phyloP scores from a whole-genome alignment of 495 filamentous ascomycete species.

The Lasiosphaeriaceae sp. region DNA sequence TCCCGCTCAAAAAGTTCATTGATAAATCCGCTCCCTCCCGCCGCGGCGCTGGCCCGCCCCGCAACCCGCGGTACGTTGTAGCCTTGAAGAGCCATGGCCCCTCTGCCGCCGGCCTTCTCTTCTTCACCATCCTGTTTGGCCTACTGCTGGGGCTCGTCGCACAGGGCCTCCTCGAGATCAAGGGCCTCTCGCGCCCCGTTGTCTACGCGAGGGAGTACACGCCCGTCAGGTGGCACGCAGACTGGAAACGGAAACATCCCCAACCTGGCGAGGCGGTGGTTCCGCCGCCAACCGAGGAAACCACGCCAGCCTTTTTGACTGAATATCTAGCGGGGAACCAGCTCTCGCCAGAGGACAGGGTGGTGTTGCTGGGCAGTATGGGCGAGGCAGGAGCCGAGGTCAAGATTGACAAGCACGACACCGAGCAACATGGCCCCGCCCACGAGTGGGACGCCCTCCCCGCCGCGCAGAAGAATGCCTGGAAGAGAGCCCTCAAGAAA shows the following conservation, averaged over 20 bases:
- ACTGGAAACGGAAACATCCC: background rate
- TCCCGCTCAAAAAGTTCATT: conserved; percentile 56
- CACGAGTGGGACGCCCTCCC: conserved; percentile 65
- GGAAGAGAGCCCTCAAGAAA: conserved; percentile 64
- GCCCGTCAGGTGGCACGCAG: conserved; percentile 23
- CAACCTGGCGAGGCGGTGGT: background rate
- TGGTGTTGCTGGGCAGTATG: conserved; percentile 15
- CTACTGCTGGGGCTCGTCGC: conserved; percentile 56
- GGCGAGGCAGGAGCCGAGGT: conserved; percentile 24
- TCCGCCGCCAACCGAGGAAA: background rate
- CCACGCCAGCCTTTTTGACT: background rate
- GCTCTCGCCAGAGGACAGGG: background rate
- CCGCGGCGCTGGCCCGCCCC: conserved; percentile 38
- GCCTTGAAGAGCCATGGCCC: conserved; percentile 50
- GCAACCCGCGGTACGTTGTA: conserved; percentile 62
- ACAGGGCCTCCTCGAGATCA: conserved; percentile 65
- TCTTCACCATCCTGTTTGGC: conserved; percentile 48
- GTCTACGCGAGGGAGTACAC: conserved; percentile 37
- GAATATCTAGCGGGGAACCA: conserved; percentile 9
- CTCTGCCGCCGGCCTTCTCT: conserved; percentile 44
- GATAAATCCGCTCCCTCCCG: conserved; percentile 45
- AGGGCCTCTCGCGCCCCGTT: conserved; percentile 55
- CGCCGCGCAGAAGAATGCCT: conserved; percentile 52
- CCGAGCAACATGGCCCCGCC: conserved; percentile 36
- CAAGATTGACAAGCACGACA: conserved; percentile 42